Evolutionary conservation across 75 land plant species (phyloP).

Genomic region (Pinus taeda): DNA sequence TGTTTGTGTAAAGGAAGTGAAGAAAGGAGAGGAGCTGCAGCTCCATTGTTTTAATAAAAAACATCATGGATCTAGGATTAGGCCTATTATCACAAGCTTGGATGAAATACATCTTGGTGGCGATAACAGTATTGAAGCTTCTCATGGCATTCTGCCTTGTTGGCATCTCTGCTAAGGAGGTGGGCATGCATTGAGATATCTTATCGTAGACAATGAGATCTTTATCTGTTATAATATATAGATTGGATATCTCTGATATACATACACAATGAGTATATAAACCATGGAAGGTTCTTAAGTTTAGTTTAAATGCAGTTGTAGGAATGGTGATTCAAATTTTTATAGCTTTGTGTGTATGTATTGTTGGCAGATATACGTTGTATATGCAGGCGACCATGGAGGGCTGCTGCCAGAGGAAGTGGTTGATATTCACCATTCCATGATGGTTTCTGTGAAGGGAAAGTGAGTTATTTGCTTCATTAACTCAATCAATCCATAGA

Average conservation of each 20-base stretch:
- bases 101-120: not conserved
- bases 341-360: not conserved
- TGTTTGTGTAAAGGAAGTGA: not conserved
- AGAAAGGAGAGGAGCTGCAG: not conserved
- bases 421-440: constrained; percentile 38
- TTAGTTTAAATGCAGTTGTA: not conserved
- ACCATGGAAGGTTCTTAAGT: not conserved
- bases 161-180: constrained; percentile 6
- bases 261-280: no score
- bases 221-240: not conserved
- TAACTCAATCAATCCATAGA: no score
- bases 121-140: not conserved
- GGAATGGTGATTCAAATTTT: not conserved
- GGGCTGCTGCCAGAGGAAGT: constrained; percentile 35
- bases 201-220: not conserved
- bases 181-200: not conserved
- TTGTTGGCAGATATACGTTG: constrained; percentile 46
- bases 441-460: constrained; percentile 39
- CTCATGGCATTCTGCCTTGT: not conserved
- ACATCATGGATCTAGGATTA: not conserved
- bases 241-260: not conserved
- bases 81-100: not conserved
- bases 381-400: constrained; percentile 44
- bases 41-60: not conserved
- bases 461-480: constrained; percentile 7